Percentiles rank a stretch among this genome's conserved stretches.
Conservation (phyloP, 768 basidiomycete species). For the Tulasnella sp. region DNA sequence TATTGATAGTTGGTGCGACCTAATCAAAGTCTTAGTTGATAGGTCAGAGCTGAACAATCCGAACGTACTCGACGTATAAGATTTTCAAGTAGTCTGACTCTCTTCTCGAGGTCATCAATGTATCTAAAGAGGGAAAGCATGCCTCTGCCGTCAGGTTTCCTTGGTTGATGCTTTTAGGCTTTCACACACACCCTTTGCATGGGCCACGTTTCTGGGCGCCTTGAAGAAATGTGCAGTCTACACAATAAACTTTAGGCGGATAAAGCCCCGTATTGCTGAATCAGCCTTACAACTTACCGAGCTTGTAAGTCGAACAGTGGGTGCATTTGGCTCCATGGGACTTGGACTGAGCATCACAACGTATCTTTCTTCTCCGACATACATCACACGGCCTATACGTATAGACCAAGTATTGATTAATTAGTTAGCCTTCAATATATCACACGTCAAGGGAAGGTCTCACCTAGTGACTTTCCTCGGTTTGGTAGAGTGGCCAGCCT, state of each 20-base stretch:
- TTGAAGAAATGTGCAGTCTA: conserved; percentile 43
- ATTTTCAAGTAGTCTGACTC: conserved; percentile 43
- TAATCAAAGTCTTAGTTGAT: conserved; percentile 10
- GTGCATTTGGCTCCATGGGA: conserved; percentile 1
- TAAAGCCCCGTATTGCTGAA: background rate
- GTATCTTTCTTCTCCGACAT: conserved; percentile 68
- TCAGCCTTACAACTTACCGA: conserved; percentile 34
- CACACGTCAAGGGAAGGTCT: too few species aligned
- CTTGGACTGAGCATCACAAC: conserved; percentile 26
- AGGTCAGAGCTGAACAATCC: background rate
- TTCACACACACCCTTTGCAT: conserved; percentile 42
- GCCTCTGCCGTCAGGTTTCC: background rate
- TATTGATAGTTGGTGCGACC: conserved; percentile 26
- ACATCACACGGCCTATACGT: conserved; percentile 64
- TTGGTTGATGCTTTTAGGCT: too few species aligned
- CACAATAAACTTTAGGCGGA: conserved; percentile 9
- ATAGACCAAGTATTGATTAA: too few species aligned
- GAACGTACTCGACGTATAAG: conserved; percentile 30
- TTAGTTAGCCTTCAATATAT: too few species aligned
- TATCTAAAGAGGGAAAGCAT: conserved; percentile 26
- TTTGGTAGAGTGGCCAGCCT: too few species aligned
- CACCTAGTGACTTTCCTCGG: too few species aligned
- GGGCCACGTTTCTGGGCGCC: conserved; percentile 42
- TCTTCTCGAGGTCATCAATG: conserved; percentile 44
- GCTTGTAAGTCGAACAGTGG: conserved; percentile 31